phyloP scores from a whole-genome alignment of 805 yeast species.

The Starmerella sp. region DNA sequence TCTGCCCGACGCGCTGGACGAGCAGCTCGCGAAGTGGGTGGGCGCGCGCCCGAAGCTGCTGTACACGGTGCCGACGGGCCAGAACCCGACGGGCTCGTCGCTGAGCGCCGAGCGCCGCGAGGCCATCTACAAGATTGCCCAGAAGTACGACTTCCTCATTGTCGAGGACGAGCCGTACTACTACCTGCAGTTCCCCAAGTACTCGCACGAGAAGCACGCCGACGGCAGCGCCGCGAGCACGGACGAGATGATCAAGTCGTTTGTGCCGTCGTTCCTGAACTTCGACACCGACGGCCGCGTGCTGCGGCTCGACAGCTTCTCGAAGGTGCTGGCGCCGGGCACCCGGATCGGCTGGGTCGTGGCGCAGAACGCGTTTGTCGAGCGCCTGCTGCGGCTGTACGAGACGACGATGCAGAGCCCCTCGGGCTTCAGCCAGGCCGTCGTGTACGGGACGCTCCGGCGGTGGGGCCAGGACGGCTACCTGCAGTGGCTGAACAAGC shows the following conservation, averaged over 20 bases:
- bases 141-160: slow-evolving; percentile 72
- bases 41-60: slow-evolving; percentile 47
- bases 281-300: slow-evolving; percentile 83
- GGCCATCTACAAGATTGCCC: slow-evolving; percentile 63
- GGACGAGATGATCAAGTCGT: slow-evolving; percentile 51
- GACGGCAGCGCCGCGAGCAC: slow-evolving; percentile 32
- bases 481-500: slow-evolving; percentile 76
- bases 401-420: slow-evolving; percentile 76
- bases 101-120: slow-evolving; percentile 64
- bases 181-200: slow-evolving; percentile 50
- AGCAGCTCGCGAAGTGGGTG: slow-evolving; percentile 53
- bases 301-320: slow-evolving; percentile 75
- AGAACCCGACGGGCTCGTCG: slow-evolving; percentile 93
- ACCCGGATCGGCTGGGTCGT: slow-evolving; percentile 81
- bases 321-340: slow-evolving; percentile 90
- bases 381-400: slow-evolving; percentile 56
- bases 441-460: slow-evolving; percentile 57
- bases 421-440: slow-evolving; percentile 66
- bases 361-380: slow-evolving; percentile 53
- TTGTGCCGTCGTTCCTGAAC: slow-evolving; percentile 66
- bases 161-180: slow-evolving; percentile 97
- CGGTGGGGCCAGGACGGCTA: slow-evolving; percentile 89
- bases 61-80: slow-evolving; percentile 90
- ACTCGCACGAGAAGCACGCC: slow-evolving; percentile 26
- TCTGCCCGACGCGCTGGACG: slow-evolving; percentile 54